Conservation (phyloP, 345 rosid genomes). For the Clarkia xantiana region DNA sequence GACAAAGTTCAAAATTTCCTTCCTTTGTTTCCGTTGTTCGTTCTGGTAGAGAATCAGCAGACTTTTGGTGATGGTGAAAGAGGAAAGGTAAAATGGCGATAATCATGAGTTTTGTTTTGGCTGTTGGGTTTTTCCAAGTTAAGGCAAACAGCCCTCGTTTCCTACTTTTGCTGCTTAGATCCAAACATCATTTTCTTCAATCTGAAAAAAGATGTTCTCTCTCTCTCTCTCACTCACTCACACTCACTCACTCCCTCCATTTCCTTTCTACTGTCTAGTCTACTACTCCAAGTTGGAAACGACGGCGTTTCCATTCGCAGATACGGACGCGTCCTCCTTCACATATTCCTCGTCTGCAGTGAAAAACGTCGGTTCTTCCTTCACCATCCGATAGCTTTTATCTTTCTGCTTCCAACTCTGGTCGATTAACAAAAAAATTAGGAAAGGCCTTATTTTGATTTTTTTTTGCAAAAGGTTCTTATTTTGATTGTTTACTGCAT, state of each 20-base stretch:
- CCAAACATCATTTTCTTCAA: slow-evolving; percentile 14
- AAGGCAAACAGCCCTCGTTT: slow-evolving; percentile 11
- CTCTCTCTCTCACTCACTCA: slow-evolving; percentile 1
- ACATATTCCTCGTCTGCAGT: too few relatives aligned
- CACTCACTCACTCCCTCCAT: neutral
- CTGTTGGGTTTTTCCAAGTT: slow-evolving; percentile 9
- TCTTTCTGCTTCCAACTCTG: too few relatives aligned
- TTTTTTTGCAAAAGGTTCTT: too few relatives aligned
- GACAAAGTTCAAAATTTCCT: neutral
- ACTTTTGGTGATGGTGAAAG: neutral
- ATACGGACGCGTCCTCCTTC: too few relatives aligned
- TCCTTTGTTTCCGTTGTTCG: neutral
- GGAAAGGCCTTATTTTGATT: too few relatives aligned
- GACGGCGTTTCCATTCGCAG: too few relatives aligned
- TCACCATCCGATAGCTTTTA: too few relatives aligned
- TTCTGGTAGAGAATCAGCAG: neutral
- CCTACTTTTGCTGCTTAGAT: slow-evolving; percentile 16
- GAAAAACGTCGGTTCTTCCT: too few relatives aligned
- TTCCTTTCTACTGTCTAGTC: neutral
- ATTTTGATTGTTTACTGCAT: too few relatives aligned
- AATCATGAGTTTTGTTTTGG: neutral
- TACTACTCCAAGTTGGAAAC: too few relatives aligned
- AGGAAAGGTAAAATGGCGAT: neutral
- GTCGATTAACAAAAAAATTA: too few relatives aligned
- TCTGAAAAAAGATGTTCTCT: slow-evolving; percentile 3